Conservation (phyloP, 2,329 filamentous ascomycete genomes). For the Hymenoscyphus fructigenus region DNA sequence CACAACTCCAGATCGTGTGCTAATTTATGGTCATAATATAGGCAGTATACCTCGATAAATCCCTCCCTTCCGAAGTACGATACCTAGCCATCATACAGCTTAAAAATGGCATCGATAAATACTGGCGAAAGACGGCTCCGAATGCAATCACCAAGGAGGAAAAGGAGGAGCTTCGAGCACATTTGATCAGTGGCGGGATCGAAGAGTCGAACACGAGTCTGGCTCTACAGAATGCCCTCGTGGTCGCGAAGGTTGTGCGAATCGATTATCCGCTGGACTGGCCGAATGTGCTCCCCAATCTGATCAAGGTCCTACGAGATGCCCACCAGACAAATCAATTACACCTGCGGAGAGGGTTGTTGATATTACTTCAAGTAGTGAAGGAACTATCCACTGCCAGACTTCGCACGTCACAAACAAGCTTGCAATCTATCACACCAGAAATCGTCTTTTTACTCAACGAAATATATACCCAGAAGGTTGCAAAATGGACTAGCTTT, state of each 20-base stretch:
- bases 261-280: conserved; percentile 89
- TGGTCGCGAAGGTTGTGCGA: conserved; percentile 82
- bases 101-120: conserved; percentile 94
- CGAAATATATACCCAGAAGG: conserved; percentile 74
- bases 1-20: background rate
- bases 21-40: conserved; percentile 40
- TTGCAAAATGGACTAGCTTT: conserved; percentile 65
- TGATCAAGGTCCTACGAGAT: conserved; percentile 64
- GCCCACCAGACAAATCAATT: conserved; percentile 58
- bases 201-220: conserved; percentile 73
- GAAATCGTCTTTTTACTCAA: conserved; percentile 81
- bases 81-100: conserved; percentile 91
- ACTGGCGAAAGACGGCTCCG: conserved; percentile 69
- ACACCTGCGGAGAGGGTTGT: conserved; percentile 69
- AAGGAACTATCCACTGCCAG: conserved; percentile 87
- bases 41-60: conserved; percentile 79
- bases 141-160: conserved; percentile 73
- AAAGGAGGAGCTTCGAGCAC: conserved; percentile 72
- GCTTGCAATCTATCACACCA: conserved; percentile 74
- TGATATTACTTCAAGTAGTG: conserved; percentile 79
- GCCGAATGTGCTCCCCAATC: conserved; percentile 60
- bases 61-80: conserved; percentile 73
- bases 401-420: conserved; percentile 70
- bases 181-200: conserved; percentile 73
- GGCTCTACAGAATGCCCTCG: conserved; percentile 83